These are phyloP conservation scores for Myriosclerotinia duriaeana DNA, from an alignment of 2,329 filamentous ascomycete species.

Conservation along the genomic window DNA sequence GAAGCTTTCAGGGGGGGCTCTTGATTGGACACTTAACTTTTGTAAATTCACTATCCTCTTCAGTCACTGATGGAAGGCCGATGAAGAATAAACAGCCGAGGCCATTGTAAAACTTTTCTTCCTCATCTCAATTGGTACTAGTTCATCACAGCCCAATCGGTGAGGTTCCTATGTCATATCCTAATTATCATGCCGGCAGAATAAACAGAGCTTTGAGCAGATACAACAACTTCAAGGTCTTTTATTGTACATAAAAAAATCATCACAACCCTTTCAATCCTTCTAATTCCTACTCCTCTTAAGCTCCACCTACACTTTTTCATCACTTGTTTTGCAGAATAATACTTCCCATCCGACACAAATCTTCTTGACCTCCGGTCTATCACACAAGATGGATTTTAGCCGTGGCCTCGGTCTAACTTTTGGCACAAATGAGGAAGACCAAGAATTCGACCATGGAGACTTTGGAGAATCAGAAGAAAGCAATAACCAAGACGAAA, in stretches of 20 bases:
- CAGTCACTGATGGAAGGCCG: not conserved
- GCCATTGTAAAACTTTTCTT: not conserved
- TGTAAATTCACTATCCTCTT: not conserved
- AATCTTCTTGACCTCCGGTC: not conserved
- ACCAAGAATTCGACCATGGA: not conserved
- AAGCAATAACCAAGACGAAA: not conserved
- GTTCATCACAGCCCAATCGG: not conserved
- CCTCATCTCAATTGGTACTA: not conserved
- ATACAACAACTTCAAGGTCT: not conserved
- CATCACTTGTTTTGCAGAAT: not conserved
- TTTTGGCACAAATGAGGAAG: not conserved
- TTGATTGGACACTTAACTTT: not conserved
- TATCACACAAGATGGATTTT: conserved; percentile 6
- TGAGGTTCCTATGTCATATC: not conserved
- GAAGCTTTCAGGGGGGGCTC: not conserved
- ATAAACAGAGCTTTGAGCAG: not conserved
- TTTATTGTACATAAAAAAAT: not conserved
- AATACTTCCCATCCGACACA: not conserved
- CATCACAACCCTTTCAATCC: not conserved
- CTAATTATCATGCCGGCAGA: not conserved
- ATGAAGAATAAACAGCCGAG: not conserved
- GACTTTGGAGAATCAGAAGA: not conserved
- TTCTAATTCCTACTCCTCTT: not conserved
- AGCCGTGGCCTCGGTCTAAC: conserved; percentile 10
- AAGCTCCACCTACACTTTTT: no score